Conservation (phyloP, 257 asterid genomes). For the Solanum lignicaule region DNA sequence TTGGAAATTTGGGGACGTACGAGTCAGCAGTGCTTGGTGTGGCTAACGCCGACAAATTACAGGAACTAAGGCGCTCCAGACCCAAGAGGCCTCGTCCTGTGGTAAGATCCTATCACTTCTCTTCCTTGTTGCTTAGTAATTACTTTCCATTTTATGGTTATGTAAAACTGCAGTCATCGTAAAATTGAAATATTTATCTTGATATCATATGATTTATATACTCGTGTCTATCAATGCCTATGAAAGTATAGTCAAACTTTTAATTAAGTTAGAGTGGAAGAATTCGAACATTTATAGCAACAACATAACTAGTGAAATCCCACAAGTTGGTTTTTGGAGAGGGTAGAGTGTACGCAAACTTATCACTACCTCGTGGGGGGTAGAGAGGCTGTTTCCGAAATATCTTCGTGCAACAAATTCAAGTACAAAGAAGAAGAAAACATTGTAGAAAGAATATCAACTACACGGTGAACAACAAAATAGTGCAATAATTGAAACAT, state of each 20-base stretch:
- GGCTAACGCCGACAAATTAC: conserved; percentile 47
- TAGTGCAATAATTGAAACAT: too few relatives aligned
- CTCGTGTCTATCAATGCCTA: not conserved
- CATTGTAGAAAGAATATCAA: too few relatives aligned
- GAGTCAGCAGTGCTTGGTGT: conserved; percentile 84
- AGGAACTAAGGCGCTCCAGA: conserved; percentile 45
- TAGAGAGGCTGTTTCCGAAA: too few relatives aligned
- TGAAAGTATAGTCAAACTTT: not conserved
- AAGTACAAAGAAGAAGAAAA: too few relatives aligned
- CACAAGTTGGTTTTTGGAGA: too few relatives aligned
- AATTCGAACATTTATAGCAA: too few relatives aligned
- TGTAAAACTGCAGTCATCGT: not conserved
- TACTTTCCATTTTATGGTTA: not conserved
- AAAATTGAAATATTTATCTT: not conserved
- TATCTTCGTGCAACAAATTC: too few relatives aligned
- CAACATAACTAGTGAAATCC: too few relatives aligned
- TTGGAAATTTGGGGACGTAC: conserved; percentile 62
- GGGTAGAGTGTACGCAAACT: too few relatives aligned
- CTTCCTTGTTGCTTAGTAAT: not conserved
- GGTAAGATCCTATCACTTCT: conserved; percentile 13
- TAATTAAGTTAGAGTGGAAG: too few relatives aligned
- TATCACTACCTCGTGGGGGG: too few relatives aligned
- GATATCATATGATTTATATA: not conserved
- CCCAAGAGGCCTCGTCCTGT: conserved; percentile 57
- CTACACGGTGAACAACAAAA: too few relatives aligned